Base-by-base conservation (phyloP, 1,284 basidiomycete genomes). In the Kalmanozyma brasiliensis region DNA sequence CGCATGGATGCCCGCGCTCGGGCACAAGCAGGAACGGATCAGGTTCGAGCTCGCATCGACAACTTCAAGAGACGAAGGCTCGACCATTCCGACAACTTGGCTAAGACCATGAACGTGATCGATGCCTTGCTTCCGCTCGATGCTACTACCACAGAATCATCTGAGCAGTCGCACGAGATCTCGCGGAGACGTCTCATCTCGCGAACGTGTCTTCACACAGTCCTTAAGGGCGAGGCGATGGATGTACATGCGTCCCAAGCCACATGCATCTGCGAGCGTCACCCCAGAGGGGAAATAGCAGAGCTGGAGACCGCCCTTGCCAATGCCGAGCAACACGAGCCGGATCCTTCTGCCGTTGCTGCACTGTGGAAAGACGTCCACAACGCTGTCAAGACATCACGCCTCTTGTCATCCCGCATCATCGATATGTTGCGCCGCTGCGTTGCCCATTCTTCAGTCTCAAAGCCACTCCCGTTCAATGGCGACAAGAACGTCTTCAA, bases 381-480 rank as follows among this genome's bases (percentile, higher is more conserved):
- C 14, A 43, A 17, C 10, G 46, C 46, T 11, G 34, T 55, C 51
- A 59, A 55, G 22, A 20, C 56, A 1, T 65, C 62, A 11, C 46
- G 30, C 7, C 20, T 40, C 11, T 6, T 53, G 3, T 59, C 52
- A 1, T 33, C 41, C 29, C 56, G 62, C 9, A 59, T 47, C 34
- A 42, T 65, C 47, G 56, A 65, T 19, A 51, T 59, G 34, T 42
- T 65, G 16, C 56, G 62, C 40, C 62, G 55, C 11, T 55, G 47
- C 16, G 51, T 65, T 2, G 47, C 51, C 7, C 62, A 65, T 40
- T 53, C 55, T 2, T 20, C 62, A 14, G 2, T 36, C 14, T 14
- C 55, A 7, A 20, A 42, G 24, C 29, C 51, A 0, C 33, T 65
- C 16, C 56, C 62, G 2, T 42, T 38, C 42, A 49, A 52, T 9